Conservation (phyloP, 1,284 basidiomycete genomes). For the Inonotus obliquus region DNA sequence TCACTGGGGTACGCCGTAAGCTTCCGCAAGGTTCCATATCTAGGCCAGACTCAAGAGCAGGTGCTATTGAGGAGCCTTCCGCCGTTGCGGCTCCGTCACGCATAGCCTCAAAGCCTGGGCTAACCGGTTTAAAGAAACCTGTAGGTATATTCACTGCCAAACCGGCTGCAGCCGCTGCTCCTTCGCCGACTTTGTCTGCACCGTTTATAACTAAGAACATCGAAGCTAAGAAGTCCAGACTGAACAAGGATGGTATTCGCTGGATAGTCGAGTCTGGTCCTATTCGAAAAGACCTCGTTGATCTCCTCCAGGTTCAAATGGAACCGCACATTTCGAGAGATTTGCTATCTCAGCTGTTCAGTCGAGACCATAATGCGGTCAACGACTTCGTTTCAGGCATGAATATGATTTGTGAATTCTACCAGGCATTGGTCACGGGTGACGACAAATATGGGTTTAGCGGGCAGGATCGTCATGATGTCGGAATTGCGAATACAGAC, state of each 20-base stretch:
- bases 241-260: conserved; percentile 74
- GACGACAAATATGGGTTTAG: conserved; percentile 54
- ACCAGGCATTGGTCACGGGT: conserved; percentile 51
- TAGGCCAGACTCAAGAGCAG: conserved; percentile 59
- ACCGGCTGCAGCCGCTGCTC: conserved; percentile 27
- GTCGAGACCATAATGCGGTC: conserved; percentile 93
- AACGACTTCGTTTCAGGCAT: conserved; percentile 88
- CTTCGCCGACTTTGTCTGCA: conserved; percentile 32
- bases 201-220: conserved; percentile 69
- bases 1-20: conserved; percentile 62
- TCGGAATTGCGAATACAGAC: conserved; percentile 90
- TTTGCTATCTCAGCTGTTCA: conserved; percentile 81
- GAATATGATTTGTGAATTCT: conserved; percentile 71
- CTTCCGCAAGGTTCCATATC: conserved; percentile 55
- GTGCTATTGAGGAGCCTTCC: conserved; percentile 42
- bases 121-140: conserved; percentile 46
- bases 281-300: conserved; percentile 83
- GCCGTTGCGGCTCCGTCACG: conserved; percentile 31
- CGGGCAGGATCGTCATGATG: conserved; percentile 53
- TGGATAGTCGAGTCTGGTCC: conserved; percentile 84
- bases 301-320: conserved; percentile 89
- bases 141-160: conserved; percentile 25
- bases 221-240: conserved; percentile 70
- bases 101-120: conserved; percentile 36
- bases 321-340: conserved; percentile 79